phyloP scores from a whole-genome alignment of 108 stramenopile species.

The Cyclotella cryptica region DNA sequence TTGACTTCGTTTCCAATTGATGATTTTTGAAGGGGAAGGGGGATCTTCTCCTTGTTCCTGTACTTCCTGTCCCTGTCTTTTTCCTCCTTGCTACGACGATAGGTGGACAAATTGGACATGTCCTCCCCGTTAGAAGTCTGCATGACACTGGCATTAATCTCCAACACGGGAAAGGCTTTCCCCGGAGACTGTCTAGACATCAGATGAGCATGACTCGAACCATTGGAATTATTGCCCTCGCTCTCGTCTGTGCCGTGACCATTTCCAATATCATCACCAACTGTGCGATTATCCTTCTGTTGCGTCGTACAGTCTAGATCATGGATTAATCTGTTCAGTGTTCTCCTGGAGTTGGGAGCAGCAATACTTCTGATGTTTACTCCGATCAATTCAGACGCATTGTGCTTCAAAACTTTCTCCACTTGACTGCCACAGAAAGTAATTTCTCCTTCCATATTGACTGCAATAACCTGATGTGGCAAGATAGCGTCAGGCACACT shows the following conservation, averaged over 20 bases:
- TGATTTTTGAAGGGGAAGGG: background rate
- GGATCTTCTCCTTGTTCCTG: background rate
- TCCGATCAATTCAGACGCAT: background rate
- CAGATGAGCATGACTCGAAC: background rate
- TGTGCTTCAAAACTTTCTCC: background rate
- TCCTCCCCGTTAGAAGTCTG: background rate
- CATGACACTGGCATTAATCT: background rate
- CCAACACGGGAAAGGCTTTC: background rate
- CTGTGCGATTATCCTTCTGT: background rate
- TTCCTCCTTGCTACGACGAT: background rate
- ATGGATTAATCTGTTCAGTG: background rate
- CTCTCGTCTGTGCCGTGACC: too few species aligned
- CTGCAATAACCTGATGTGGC: background rate
- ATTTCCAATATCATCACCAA: background rate
- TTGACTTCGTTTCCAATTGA: background rate
- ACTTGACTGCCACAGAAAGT: constrained; percentile 7
- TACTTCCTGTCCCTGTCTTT: background rate
- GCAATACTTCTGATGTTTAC: background rate
- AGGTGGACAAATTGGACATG: background rate
- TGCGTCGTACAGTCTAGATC: background rate
- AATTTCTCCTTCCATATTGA: background rate
- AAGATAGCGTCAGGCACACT: too few species aligned
- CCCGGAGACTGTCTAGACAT: background rate
- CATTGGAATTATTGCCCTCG: background rate
- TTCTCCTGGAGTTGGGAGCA: background rate